Conservation (phyloP, 2,329 filamentous ascomycete genomes). For the Pyrenophora tritici-repentis region DNA sequence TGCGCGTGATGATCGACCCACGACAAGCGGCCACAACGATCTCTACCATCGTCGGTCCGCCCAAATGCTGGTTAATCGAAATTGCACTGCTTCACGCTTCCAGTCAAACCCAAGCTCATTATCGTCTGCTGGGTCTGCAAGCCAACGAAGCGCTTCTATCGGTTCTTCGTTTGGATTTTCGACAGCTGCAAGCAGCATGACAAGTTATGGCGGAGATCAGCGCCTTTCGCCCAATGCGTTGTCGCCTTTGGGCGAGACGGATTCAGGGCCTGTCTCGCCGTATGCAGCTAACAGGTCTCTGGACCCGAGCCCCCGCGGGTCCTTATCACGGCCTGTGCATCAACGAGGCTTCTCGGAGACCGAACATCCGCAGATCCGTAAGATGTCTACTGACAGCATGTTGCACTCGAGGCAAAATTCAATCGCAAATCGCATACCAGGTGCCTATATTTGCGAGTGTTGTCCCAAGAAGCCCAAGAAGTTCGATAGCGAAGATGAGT, state of each 20-base stretch:
- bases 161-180: slow-evolving; percentile 66
- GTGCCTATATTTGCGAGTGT: slow-evolving; percentile 81
- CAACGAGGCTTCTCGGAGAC: slow-evolving; percentile 50
- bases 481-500: slow-evolving; percentile 81
- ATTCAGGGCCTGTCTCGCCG: slow-evolving; percentile 59
- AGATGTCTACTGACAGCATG: slow-evolving; percentile 54
- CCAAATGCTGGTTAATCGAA: slow-evolving; percentile 60
- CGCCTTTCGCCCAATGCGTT: slow-evolving; percentile 64
- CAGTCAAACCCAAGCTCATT: slow-evolving; percentile 64
- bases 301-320: slow-evolving; percentile 51
- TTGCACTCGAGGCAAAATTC: slow-evolving; percentile 56
- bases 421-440: slow-evolving; percentile 57
- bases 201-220: slow-evolving; percentile 66
- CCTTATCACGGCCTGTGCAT: slow-evolving; percentile 47
- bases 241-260: slow-evolving; percentile 62
- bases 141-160: slow-evolving; percentile 65
- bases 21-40: slow-evolving; percentile 52
- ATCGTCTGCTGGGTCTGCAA: slow-evolving; percentile 65
- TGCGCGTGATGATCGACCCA: slow-evolving; percentile 52
- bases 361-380: slow-evolving; percentile 49
- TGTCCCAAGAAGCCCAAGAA: slow-evolving; percentile 98
- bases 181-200: slow-evolving; percentile 64
- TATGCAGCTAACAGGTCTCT: slow-evolving; percentile 57
- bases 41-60: slow-evolving; percentile 60
- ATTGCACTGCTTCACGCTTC: slow-evolving; percentile 60